Conservation (phyloP, 306 rosid species). For the Dicorynia guianensis region DNA sequence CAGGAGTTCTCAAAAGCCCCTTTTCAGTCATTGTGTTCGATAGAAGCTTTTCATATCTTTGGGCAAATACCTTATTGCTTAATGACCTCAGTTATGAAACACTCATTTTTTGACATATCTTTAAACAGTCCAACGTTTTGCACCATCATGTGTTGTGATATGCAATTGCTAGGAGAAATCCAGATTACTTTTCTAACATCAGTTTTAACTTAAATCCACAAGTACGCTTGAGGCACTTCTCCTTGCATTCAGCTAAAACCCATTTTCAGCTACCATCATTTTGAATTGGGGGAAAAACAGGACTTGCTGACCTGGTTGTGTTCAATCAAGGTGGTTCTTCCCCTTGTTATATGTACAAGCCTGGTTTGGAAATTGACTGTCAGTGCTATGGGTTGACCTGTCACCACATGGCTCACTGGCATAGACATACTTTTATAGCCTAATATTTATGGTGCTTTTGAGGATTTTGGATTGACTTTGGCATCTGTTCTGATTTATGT, state of each 20-base stretch:
- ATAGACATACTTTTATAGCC: neutral
- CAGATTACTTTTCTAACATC: neutral
- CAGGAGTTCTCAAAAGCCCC: neutral
- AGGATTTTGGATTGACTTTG: neutral
- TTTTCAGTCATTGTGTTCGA: neutral
- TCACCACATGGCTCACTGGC: neutral
- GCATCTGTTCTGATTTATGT: constrained; percentile 9
- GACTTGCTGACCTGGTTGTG: constrained; percentile 2
- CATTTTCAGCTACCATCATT: neutral
- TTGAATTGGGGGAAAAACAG: neutral
- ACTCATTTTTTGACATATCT: neutral
- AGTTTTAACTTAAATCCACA: neutral
- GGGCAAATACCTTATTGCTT: neutral
- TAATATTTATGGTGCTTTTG: neutral
- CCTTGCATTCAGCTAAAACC: neutral
- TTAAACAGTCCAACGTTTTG: neutral
- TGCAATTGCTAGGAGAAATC: neutral
- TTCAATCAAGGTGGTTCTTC: constrained; percentile 24
- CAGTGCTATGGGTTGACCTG: neutral
- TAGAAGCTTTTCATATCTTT: neutral
- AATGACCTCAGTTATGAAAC: neutral
- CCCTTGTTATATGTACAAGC: neutral
- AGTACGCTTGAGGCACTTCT: neutral
- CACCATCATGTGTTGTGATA: neutral
- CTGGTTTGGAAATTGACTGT: no score